A percentile compares a stretch with the other conserved stretches of the same genome.
phyloP scores from a whole-genome alignment of 2,329 filamentous ascomycete species.

The Claviceps humidiphila region DNA sequence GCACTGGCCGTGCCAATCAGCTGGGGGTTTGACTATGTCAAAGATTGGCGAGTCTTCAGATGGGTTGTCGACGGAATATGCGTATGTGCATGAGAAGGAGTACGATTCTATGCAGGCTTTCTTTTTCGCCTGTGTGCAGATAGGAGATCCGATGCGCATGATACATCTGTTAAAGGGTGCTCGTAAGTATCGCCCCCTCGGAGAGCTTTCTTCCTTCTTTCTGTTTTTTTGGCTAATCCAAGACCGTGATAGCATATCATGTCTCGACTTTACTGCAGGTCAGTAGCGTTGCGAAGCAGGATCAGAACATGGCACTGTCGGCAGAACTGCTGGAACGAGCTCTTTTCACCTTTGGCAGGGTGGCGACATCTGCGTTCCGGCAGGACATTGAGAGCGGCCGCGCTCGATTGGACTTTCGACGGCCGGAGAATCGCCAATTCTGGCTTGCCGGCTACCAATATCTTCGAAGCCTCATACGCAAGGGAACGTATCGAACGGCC shows the following conservation, averaged over 20 bases:
- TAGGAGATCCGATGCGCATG: conserved; percentile 70
- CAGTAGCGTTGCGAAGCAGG: conserved; percentile 81
- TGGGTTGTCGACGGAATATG: conserved; percentile 55
- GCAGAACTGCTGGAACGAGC: conserved; percentile 83
- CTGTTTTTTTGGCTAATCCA: conserved; percentile 8
- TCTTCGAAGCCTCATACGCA: conserved; percentile 69
- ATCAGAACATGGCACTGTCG: conserved; percentile 74
- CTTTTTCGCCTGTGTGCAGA: conserved; percentile 72
- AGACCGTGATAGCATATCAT: conserved; percentile 54
- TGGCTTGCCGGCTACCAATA: conserved; percentile 87
- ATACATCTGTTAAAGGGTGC: conserved; percentile 49
- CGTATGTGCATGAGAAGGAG: conserved; percentile 57
- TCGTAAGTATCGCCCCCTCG: conserved; percentile 19
- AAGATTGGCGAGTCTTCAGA: conserved; percentile 26
- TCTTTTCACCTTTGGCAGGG: conserved; percentile 84
- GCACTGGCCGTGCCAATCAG: conserved; percentile 68
- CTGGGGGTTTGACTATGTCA: conserved; percentile 76
- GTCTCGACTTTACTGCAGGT: conserved; percentile 89
- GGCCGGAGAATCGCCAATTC: conserved; percentile 82
- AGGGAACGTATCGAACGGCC: conserved; percentile 87
- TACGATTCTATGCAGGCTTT: conserved; percentile 65
- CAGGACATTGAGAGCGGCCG: conserved; percentile 63
- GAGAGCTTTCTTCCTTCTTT: neutral
- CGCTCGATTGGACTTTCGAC: conserved; percentile 65
- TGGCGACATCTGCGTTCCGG: conserved; percentile 70